Conservation (phyloP, 352 stramenopile species). For the Globisporangium apiculatum region DNA sequence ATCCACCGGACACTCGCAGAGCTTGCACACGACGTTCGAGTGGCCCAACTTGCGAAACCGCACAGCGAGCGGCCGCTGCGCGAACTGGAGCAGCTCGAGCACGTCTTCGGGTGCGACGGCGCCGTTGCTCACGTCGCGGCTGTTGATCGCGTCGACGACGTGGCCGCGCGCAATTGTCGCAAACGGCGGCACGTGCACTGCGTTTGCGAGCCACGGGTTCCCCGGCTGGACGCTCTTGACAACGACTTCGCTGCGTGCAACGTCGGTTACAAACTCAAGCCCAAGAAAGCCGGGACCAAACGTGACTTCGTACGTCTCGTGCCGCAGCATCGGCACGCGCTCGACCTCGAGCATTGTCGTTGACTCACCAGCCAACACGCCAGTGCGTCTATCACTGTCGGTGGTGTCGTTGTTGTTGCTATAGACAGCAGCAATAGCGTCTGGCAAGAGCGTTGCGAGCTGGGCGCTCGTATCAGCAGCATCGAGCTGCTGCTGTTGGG, state of each 20-base stretch:
- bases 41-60: conserved; percentile 43
- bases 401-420: conserved; percentile 1
- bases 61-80: conserved; percentile 50
- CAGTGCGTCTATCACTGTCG: neutral
- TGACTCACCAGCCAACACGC: too few species aligned
- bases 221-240: conserved; percentile 45
- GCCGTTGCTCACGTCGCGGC: conserved; percentile 17
- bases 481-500: too few species aligned
- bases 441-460: neutral
- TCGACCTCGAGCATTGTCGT: neutral
- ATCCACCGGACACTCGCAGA: conserved; percentile 75
- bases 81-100: conserved; percentile 57
- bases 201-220: conserved; percentile 23
- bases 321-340: conserved; percentile 1
- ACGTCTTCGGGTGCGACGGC: conserved; percentile 35
- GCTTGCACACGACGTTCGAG: conserved; percentile 62
- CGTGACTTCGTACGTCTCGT: conserved; percentile 60
- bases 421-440: neutral
- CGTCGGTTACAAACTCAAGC: conserved; percentile 63
- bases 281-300: conserved; percentile 70
- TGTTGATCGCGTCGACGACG: conserved; percentile 62
- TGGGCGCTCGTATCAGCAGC: neutral
- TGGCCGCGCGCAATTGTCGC: conserved; percentile 40
- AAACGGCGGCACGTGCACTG: conserved; percentile 35
- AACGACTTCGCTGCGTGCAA: conserved; percentile 40